Evolutionary conservation across 2,329 filamentous ascomycete genomes (phyloP).

Genomic region (Teratosphaeria gauchensis): DNA sequence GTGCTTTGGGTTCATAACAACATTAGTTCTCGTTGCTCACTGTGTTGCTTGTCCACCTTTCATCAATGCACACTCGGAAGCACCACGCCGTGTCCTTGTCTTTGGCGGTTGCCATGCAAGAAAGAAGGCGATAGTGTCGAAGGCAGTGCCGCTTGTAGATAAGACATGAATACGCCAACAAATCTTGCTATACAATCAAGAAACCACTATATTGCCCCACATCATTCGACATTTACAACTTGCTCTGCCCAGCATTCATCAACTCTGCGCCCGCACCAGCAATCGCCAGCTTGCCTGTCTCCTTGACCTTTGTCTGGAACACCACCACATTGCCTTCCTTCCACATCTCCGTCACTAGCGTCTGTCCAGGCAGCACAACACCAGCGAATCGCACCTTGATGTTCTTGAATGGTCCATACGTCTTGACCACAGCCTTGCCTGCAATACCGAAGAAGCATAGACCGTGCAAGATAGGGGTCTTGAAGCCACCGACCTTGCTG

Average conservation of each 20-base stretch:
- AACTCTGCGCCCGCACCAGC: slow-evolving; percentile 72
- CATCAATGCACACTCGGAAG: no score
- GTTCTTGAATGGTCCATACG: slow-evolving; percentile 75
- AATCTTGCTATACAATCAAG: not conserved
- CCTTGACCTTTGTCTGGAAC: slow-evolving; percentile 82
- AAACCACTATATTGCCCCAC: not conserved
- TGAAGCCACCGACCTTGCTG: slow-evolving; percentile 91
- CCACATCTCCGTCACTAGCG: slow-evolving; percentile 91
- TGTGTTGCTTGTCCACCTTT: no score
- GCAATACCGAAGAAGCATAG: slow-evolving; percentile 89
- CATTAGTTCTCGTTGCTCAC: no score
- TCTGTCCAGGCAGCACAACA: slow-evolving; percentile 76
- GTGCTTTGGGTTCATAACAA: no score
- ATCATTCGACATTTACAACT: slow-evolving; percentile 30
- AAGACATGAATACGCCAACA: not conserved
- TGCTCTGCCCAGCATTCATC: slow-evolving; percentile 41
- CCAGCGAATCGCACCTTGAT: slow-evolving; percentile 89
- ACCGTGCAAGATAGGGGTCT: slow-evolving; percentile 90
- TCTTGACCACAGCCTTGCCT: slow-evolving; percentile 80
- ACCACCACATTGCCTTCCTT: slow-evolving; percentile 69
- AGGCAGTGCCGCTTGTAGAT: not conserved
- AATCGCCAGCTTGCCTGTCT: slow-evolving; percentile 85
- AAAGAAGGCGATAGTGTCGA: no score
- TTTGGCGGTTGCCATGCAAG: no score
- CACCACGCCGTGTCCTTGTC: no score